Percentiles rank a stretch among this genome's conserved stretches.
These are phyloP conservation scores for Thermothelomyces thermophilus DNA, from an alignment of 2,329 filamentous ascomycete species.

Conservation along the genomic window DNA sequence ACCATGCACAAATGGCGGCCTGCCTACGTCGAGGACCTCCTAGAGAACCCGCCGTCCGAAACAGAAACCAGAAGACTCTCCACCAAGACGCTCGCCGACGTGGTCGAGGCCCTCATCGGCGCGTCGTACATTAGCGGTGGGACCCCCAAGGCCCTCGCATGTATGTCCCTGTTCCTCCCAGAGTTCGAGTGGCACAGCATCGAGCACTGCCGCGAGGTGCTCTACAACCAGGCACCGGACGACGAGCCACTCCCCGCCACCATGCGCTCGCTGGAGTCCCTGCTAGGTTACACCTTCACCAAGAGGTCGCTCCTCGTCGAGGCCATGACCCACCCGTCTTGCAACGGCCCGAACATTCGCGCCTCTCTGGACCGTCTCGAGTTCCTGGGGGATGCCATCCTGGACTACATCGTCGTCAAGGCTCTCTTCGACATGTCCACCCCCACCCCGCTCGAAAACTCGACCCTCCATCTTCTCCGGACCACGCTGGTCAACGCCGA, in stretches of 20 bases:
- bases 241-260: conserved; percentile 33
- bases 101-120: conserved; percentile 79
- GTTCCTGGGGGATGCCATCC: conserved; percentile 78
- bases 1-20: conserved; percentile 68
- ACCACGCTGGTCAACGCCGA: conserved; percentile 73
- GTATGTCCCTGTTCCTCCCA: conserved; percentile 60
- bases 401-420: conserved; percentile 69
- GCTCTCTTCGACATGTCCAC: conserved; percentile 44
- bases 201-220: conserved; percentile 32
- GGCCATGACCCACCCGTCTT: conserved; percentile 72
- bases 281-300: conserved; percentile 66
- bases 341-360: conserved; percentile 37
- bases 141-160: conserved; percentile 53
- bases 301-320: conserved; percentile 66
- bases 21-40: conserved; percentile 43
- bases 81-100: conserved; percentile 77
- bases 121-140: conserved; percentile 66
- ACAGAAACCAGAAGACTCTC: conserved; percentile 44
- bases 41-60: conserved; percentile 20
- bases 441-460: conserved; percentile 35
- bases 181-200: conserved; percentile 50
- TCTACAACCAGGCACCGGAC: conserved; percentile 38
- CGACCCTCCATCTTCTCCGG: conserved; percentile 69
- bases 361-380: conserved; percentile 67
- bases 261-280: conserved; percentile 48